Percentiles rank a stretch among this genome's conserved stretches.
Evolutionary conservation across 768 basidiomycete genomes (phyloP).

Genomic region (Sporobolomyces pararoseus): DNA sequence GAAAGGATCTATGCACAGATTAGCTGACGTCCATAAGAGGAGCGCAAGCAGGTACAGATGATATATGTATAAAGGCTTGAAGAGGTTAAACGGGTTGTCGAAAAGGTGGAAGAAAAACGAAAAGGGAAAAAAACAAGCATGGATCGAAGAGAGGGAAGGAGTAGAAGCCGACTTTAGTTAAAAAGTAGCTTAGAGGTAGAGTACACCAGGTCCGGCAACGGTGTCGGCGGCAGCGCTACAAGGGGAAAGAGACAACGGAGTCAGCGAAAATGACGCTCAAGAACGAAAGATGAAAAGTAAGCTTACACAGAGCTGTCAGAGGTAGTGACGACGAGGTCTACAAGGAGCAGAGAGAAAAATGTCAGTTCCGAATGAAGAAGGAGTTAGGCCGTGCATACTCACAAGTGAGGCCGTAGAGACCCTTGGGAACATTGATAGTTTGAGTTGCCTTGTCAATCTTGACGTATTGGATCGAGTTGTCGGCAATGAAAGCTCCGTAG

Average conservation of each 20-base stretch:
- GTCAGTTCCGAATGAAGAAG: not conserved
- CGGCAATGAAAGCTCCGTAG: conserved; percentile 19
- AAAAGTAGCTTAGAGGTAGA: conserved; percentile 20
- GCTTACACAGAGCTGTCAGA: conserved; percentile 1
- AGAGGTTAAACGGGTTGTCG: conserved; percentile 15
- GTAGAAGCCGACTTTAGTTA: not conserved
- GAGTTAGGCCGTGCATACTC: not conserved
- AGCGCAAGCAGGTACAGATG: not conserved
- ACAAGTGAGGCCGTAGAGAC: conserved; percentile 18
- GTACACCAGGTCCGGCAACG: conserved; percentile 30
- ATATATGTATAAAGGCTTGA: not conserved
- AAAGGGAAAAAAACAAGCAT: not conserved
- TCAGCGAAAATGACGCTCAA: not conserved
- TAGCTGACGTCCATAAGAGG: no score
- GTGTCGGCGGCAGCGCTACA: conserved; percentile 14
- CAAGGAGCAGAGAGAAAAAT: not conserved
- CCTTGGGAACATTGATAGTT: conserved; percentile 15
- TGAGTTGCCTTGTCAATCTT: conserved; percentile 19
- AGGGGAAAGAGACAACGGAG: not conserved
- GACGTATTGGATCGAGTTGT: conserved; percentile 14
- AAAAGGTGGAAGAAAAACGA: not conserved
- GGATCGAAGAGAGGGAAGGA: not conserved
- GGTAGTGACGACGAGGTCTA: conserved; percentile 27
- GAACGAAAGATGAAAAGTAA: not conserved
- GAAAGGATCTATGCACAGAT: no score